Evolutionary conservation across 1,139 yeast genomes (phyloP).

Genomic region (Yamadazyma diospyri): DNA sequence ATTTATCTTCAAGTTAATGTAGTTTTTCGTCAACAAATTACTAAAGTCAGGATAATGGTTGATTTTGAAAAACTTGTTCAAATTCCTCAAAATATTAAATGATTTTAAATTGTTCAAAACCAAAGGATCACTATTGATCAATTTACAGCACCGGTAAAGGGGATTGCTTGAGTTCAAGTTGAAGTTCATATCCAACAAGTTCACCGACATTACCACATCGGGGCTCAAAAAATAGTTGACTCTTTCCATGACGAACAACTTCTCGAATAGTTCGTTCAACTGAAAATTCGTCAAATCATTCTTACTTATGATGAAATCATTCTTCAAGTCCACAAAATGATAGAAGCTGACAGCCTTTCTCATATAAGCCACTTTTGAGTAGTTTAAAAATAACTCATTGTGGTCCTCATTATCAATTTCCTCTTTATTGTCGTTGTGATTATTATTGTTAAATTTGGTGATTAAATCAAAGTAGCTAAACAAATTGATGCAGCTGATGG

Average conservation of each 20-base stretch:
- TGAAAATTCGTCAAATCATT: slow-evolving; percentile 23
- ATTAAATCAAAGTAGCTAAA: slow-evolving; percentile 31
- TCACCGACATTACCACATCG: slow-evolving; percentile 17
- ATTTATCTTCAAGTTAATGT: slow-evolving; percentile 15
- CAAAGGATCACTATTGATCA: slow-evolving; percentile 14
- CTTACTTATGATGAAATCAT: slow-evolving; percentile 13
- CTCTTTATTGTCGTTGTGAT: slow-evolving; percentile 8
- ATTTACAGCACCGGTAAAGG: slow-evolving; percentile 11
- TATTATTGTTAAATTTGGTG: slow-evolving; percentile 7
- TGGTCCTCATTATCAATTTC: slow-evolving; percentile 13
- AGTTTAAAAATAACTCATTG: slow-evolving; percentile 22
- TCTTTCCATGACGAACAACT: slow-evolving; percentile 31
- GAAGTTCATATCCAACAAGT: slow-evolving; percentile 13
- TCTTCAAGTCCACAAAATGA: slow-evolving; percentile 29
- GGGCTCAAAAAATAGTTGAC: slow-evolving; percentile 30
- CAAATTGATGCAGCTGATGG: slow-evolving; percentile 30
- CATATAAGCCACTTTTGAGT: slow-evolving; percentile 32
- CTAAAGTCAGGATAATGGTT: slow-evolving; percentile 19
- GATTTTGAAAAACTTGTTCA: slow-evolving; percentile 14
- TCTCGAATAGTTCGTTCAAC: slow-evolving; percentile 34
- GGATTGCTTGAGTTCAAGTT: slow-evolving; percentile 10
- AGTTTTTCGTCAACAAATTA: slow-evolving; percentile 13
- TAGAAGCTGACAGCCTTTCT: slow-evolving; percentile 35
- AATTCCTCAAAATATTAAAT: slow-evolving; percentile 15
- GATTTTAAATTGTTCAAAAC: slow-evolving; percentile 16